Evolutionary conservation across 345 rosid species (phyloP).

Genomic region (Rhodamnia argentea): DNA sequence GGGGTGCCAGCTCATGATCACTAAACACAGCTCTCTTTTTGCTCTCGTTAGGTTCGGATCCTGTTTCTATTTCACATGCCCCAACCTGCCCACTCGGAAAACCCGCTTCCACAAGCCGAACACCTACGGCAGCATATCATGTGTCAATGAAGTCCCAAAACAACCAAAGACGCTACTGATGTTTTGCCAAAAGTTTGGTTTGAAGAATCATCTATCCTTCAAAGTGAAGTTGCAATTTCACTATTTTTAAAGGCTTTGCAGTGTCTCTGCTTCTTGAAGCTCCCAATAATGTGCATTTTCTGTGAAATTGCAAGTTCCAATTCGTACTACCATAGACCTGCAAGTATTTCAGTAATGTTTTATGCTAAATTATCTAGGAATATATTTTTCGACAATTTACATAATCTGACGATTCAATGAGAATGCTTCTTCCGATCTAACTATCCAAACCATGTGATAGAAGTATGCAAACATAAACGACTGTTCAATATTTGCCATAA

Average conservation of each 20-base stretch:
- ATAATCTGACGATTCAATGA: background rate
- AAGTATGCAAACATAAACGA: background rate
- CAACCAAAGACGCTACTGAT: background rate
- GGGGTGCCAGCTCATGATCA: background rate
- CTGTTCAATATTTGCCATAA: background rate
- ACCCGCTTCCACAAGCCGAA: background rate
- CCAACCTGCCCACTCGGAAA: background rate
- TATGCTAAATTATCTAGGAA: background rate
- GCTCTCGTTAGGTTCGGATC: background rate
- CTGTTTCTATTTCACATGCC: background rate
- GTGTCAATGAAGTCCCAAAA: background rate
- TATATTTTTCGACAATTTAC: background rate
- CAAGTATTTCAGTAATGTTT: background rate
- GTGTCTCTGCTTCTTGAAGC: background rate
- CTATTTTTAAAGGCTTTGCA: background rate
- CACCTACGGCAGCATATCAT: background rate
- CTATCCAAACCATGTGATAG: background rate
- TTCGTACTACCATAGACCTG: background rate
- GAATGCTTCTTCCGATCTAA: background rate
- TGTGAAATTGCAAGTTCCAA: background rate
- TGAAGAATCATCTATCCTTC: background rate
- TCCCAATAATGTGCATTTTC: background rate
- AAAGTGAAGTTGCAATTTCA: background rate
- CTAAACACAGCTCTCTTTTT: background rate
- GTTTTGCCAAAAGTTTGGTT: background rate